These are phyloP conservation scores for Colletotrichum sp. DNA, from an alignment of 2,329 filamentous ascomycete species.

Conservation along the genomic window DNA sequence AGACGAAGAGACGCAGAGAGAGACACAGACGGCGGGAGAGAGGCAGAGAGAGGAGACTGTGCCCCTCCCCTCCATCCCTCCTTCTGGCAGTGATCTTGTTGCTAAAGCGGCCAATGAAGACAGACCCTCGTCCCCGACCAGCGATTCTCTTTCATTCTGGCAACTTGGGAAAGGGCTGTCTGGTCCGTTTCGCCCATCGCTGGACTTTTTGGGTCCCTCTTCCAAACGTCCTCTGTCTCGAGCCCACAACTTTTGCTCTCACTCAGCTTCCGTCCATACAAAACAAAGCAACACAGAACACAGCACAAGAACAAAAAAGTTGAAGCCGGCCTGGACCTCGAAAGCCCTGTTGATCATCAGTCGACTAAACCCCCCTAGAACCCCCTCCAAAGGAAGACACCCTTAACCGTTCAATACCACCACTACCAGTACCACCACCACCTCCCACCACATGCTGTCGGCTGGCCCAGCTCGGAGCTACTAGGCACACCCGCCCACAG, in stretches of 20 bases:
- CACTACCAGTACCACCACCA: conserved; percentile 6
- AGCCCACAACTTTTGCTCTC: conserved; percentile 19
- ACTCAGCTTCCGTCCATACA: neutral
- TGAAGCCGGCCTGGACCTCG: conserved; percentile 15
- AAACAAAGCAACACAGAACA: neutral
- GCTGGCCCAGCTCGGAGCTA: conserved; percentile 20
- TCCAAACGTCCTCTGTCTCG: conserved; percentile 14
- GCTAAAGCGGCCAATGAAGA: conserved; percentile 11
- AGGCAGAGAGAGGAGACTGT: neutral
- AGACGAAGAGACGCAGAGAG: neutral
- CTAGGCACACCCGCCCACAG: conserved; percentile 23
- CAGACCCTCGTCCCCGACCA: conserved; percentile 17
- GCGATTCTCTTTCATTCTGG: conserved; percentile 11
- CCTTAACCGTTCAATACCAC: conserved; percentile 16
- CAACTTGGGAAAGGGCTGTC: conserved; percentile 12
- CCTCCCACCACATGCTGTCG: conserved; percentile 17
- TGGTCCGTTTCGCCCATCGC: conserved; percentile 17
- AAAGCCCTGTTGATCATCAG: conserved; percentile 15
- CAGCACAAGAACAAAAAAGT: neutral
- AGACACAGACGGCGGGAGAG: neutral
- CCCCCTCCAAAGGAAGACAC: neutral
- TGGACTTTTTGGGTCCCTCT: conserved; percentile 5
- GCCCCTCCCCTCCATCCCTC: conserved; percentile 18
- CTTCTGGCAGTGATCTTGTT: conserved; percentile 4
- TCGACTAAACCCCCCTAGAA: conserved; percentile 7